Percentiles rank a stretch among this genome's conserved stretches.
Evolutionary conservation across 2,329 filamentous ascomycete genomes (phyloP).

Genomic region (Biscogniauxia marginata): DNA sequence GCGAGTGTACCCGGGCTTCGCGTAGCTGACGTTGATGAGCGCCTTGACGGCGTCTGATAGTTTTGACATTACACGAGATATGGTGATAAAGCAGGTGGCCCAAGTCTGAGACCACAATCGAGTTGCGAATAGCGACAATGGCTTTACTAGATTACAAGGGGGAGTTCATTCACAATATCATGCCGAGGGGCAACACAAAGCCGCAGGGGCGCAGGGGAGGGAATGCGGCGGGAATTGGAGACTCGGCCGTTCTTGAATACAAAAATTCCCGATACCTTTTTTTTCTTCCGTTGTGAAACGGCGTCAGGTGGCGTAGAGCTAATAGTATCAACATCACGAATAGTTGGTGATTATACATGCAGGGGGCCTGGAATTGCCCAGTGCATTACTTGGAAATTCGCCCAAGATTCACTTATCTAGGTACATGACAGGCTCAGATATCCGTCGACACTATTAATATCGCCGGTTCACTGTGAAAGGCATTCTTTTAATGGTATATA

Average conservation of each 20-base stretch:
- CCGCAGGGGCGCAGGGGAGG: not conserved
- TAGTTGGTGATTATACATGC: too few relatives aligned
- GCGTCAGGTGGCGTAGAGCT: not conserved
- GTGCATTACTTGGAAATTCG: too few relatives aligned
- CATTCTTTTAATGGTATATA: not conserved
- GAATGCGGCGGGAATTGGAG: not conserved
- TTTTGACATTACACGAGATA: conserved; percentile 59
- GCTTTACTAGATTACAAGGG: not conserved
- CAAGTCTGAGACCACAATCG: not conserved
- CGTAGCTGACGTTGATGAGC: conserved; percentile 69
- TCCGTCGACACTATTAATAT: not conserved
- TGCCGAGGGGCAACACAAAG: not conserved
- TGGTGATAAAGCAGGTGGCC: not conserved
- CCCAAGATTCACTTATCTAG: not conserved
- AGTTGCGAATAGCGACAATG: not conserved
- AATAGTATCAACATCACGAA: not conserved
- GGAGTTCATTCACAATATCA: not conserved
- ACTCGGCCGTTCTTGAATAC: conserved; percentile 2
- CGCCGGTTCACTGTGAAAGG: not conserved
- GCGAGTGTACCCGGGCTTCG: conserved; percentile 62
- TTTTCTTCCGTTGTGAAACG: not conserved
- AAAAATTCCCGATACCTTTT: not conserved
- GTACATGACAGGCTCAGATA: not conserved
- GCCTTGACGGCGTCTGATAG: conserved; percentile 69
- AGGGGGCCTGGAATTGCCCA: too few relatives aligned